A percentile compares a stretch with the other conserved stretches of the same genome.
These are phyloP conservation scores for Chalciporus sphaerocephalus DNA, from an alignment of 768 basidiomycete species.

Conservation along the genomic window DNA sequence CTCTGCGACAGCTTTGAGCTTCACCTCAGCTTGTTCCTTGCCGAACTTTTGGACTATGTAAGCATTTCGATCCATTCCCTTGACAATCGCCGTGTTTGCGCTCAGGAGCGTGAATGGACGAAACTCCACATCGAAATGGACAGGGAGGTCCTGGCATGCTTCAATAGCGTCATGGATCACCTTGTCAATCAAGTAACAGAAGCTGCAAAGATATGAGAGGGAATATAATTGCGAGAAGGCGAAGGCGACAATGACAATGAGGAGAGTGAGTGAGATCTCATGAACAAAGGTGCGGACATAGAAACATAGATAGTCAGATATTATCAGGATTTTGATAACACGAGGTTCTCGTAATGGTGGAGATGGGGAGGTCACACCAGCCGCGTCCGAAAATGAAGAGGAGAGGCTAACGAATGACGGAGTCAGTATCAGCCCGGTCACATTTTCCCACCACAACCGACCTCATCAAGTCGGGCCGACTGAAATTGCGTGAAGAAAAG, in stretches of 20 bases:
- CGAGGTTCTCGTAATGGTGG: conserved; percentile 15
- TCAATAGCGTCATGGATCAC: conserved; percentile 32
- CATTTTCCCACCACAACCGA: background rate
- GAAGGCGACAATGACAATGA: background rate
- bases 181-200: conserved; percentile 37
- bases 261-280: no score
- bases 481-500: background rate
- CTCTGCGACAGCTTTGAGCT: conserved; percentile 20
- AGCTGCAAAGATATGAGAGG: conserved; percentile 26
- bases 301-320: conserved; percentile 30
- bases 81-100: background rate
- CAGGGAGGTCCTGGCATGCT: conserved; percentile 27
- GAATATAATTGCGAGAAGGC: background rate
- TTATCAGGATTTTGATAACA: conserved; percentile 29
- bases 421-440: background rate
- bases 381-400: conserved; percentile 11
- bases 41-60: conserved; percentile 23
- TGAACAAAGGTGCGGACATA: background rate
- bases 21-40: conserved; percentile 22
- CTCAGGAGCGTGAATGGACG: conserved; percentile 28
- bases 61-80: conserved; percentile 15
- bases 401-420: conserved; percentile 10
- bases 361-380: background rate
- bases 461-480: conserved; percentile 16
- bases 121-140: conserved; percentile 31